Base-by-base conservation (phyloP, 2,329 filamentous ascomycete genomes). In the Alternaria sp. region DNA sequence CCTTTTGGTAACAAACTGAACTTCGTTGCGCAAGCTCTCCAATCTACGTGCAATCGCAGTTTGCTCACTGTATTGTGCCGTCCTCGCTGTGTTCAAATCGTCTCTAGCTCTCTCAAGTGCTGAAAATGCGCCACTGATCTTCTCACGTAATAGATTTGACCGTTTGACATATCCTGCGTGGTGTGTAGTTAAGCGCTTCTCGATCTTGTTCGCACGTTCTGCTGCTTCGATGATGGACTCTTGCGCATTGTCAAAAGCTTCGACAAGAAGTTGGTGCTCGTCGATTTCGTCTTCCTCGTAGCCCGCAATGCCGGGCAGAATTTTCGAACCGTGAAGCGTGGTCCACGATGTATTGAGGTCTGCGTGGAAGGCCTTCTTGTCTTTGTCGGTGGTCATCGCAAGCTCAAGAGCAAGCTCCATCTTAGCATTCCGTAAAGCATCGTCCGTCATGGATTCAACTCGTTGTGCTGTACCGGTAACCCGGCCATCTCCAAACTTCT, bases 91-190 rank as follows among this genome's bases (percentile, higher is more conserved):
- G 68, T 91, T 86, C 0, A 96, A 83, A 1, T 92, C 91, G 54
- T 88, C 82, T 48, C 81, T 87, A 3, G 91, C 91, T 80, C 91
- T 91, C 58, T 90, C 87, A 14, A 97, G 83, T 3, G 91, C 91
- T 20, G 88, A 86, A 26, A 88, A 87, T 1, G 93, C 92, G 66
- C 93, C 91, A 18, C 81, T 79, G 63, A 96, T 91, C 81, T 97
- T 98, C 61, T 89, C 86, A 22, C 88, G 87, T 26, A 99, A 85
- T 68, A 88, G 89, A 78, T 93, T 93, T 34, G 92, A 89, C 32
- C 95, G 90, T 68, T 93, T 89, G 76, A 94, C 89, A 80, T 99
- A 99, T 14, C 95, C 95, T 24, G 94, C 94, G 3, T 96, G 88
- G 71, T 95, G 90, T 54, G 96, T 84, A 0, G 85, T 84, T n/a